A percentile compares a stretch with the other conserved stretches of the same genome.
Evolutionary conservation across 2,329 filamentous ascomycete species (phyloP).

Genomic region (Cytospora piceae): DNA sequence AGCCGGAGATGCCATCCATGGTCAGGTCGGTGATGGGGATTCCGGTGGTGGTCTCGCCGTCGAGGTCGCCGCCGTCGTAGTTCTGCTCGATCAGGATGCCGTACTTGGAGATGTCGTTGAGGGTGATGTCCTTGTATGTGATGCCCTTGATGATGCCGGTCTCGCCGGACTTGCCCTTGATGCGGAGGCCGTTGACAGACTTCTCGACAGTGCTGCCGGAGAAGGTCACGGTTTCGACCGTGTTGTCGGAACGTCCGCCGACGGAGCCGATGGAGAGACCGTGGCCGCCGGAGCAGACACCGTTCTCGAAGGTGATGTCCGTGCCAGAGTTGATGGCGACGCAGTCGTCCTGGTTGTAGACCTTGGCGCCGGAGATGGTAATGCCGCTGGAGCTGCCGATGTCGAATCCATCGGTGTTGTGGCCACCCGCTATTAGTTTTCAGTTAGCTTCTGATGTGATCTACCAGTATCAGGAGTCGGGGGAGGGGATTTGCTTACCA

Average conservation of each 20-base stretch:
- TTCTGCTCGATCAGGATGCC: conserved; percentile 29
- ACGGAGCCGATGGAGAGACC: conserved; percentile 62
- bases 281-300: conserved; percentile 53
- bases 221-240: conserved; percentile 55
- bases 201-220: conserved; percentile 50
- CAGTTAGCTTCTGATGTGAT: background rate
- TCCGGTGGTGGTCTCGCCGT: conserved; percentile 21
- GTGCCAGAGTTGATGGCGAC: conserved; percentile 60
- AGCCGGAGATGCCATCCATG: conserved; percentile 21
- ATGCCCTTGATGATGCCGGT: conserved; percentile 17
- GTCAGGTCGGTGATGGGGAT: conserved; percentile 28
- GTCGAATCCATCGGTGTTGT: conserved; percentile 61
- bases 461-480: background rate
- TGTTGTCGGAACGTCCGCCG: conserved; percentile 57
- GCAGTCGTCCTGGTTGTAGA: conserved; percentile 64
- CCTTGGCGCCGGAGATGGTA: conserved; percentile 53
- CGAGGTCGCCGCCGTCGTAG: conserved; percentile 28
- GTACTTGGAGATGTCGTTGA: conserved; percentile 24
- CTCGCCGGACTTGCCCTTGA: conserved; percentile 21
- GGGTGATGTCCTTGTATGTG: conserved; percentile 22
- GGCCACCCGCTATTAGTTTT: conserved; percentile 35
- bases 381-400: conserved; percentile 51
- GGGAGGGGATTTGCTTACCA: too few species aligned
- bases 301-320: conserved; percentile 44
- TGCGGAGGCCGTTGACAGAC: conserved; percentile 52